Percentiles rank a stretch among this genome's conserved stretches.
These are phyloP conservation scores for Glutinoglossum americanum DNA, from an alignment of 495 filamentous ascomycete genomes.

Conservation along the genomic window DNA sequence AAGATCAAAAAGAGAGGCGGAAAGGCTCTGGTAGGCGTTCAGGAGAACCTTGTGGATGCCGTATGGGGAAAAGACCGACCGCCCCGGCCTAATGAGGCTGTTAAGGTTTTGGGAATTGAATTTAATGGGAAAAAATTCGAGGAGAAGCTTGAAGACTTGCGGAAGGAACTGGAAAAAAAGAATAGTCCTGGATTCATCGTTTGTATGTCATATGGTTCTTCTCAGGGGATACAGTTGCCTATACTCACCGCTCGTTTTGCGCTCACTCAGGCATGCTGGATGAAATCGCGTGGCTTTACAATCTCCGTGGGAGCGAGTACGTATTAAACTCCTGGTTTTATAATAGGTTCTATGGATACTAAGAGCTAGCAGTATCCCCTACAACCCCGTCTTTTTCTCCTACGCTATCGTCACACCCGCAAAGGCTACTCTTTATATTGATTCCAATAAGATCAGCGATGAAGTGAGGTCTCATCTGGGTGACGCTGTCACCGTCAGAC, in stretches of 20 bases:
- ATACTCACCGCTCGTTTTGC: not conserved
- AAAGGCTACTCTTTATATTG: constrained; percentile 64
- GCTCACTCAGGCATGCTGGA: constrained; percentile 58
- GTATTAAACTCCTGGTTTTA: constrained; percentile 9
- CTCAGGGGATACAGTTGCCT: not conserved
- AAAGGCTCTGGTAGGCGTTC: constrained; percentile 44
- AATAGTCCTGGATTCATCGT: constrained; percentile 75
- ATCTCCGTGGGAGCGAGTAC: constrained; percentile 80
- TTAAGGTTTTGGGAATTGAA: constrained; percentile 45
- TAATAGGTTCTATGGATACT: constrained; percentile 3
- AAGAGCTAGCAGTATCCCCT: constrained; percentile 50
- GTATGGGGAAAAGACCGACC: constrained; percentile 68
- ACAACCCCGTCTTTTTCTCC: constrained; percentile 98
- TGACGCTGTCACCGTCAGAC: constrained; percentile 50
- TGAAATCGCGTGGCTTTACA: constrained; percentile 96
- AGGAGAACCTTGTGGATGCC: constrained; percentile 66
- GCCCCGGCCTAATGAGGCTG: constrained; percentile 48
- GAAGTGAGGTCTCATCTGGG: constrained; percentile 52
- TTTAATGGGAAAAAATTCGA: constrained; percentile 67
- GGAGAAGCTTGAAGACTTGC: constrained; percentile 67
- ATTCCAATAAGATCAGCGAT: constrained; percentile 49
- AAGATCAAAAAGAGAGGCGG: constrained; percentile 79
- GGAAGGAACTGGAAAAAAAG: constrained; percentile 82
- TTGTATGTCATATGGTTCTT: constrained; percentile 25
- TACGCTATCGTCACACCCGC: constrained; percentile 78